Conservation (phyloP, 108 stramenopile species). For the Skeletonema marinoi region DNA sequence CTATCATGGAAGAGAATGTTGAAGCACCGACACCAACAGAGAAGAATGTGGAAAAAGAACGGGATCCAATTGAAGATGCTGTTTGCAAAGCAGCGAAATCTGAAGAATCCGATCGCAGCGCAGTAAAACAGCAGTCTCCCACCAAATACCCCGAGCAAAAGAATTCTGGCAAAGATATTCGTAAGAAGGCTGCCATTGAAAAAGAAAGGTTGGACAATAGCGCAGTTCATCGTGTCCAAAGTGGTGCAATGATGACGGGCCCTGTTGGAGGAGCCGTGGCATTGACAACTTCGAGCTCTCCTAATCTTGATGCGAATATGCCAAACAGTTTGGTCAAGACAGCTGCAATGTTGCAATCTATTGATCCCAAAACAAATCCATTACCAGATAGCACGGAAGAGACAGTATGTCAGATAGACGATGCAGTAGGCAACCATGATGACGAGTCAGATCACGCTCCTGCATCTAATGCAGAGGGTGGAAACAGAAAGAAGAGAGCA, state of each 20-base stretch:
- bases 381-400: constrained; percentile 27
- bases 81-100: background rate
- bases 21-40: constrained; percentile 8
- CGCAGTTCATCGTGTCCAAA: constrained; percentile 23
- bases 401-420: constrained; percentile 30
- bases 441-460: background rate
- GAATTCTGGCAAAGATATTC: background rate
- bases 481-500: background rate
- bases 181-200: constrained; percentile 12
- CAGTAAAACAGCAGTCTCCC: background rate
- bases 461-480: background rate
- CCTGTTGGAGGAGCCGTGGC: constrained; percentile 9
- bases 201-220: constrained; percentile 11
- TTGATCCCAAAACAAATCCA: constrained; percentile 15
- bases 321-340: constrained; percentile 18
- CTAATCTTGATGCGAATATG: background rate
- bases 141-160: constrained; percentile 1
- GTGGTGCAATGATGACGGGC: constrained; percentile 34
- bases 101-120: background rate
- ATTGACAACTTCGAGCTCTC: background rate
- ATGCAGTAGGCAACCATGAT: background rate
- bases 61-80: background rate
- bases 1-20: background rate
- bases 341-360: constrained; percentile 21
- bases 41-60: background rate